phyloP scores from a whole-genome alignment of 441 rosid species.

The Adansonia gregorii region DNA sequence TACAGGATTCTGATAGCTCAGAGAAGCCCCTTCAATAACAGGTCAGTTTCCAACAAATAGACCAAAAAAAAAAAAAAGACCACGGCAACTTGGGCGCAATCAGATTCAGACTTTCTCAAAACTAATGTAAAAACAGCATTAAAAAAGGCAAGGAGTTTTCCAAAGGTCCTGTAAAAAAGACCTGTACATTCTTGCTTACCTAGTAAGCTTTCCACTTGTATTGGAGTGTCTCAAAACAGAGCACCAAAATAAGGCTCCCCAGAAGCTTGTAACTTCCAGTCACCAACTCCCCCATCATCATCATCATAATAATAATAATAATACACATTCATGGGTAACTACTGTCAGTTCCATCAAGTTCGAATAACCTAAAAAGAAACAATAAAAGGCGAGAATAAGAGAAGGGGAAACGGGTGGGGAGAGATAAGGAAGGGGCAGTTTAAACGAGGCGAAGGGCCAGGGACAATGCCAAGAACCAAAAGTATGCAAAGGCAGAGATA shows the following conservation, averaged over 20 bases:
- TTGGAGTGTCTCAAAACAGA: conserved; percentile 49
- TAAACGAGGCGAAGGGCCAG: neutral
- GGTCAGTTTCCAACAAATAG: neutral
- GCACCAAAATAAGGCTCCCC: conserved; percentile 60
- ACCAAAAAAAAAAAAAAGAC: neutral
- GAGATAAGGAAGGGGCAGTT: neutral
- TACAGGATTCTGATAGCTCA: neutral
- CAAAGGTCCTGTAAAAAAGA: conserved; percentile 6
- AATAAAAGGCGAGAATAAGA: neutral
- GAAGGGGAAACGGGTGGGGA: neutral
- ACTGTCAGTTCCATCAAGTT: neutral
- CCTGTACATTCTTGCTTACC: conserved; percentile 39
- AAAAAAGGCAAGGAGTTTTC: conserved; percentile 8
- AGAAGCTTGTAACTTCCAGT: conserved; percentile 39
- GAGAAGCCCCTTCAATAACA: neutral
- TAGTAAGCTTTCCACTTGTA: conserved; percentile 26
- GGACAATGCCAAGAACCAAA: neutral
- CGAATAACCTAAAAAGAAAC: neutral
- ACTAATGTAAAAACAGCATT: conserved; percentile 20
- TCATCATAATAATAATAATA: conserved; percentile 18
- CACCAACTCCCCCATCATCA: conserved; percentile 36
- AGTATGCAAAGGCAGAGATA: neutral
- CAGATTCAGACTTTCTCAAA: neutral
- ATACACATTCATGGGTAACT: conserved; percentile 45
- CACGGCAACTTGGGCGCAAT: neutral